A percentile compares a stretch with the other conserved stretches of the same genome.
These are phyloP conservation scores for Erigeron philadelphicus DNA, from an alignment of 140 eudicot genomes.

Conservation along the genomic window DNA sequence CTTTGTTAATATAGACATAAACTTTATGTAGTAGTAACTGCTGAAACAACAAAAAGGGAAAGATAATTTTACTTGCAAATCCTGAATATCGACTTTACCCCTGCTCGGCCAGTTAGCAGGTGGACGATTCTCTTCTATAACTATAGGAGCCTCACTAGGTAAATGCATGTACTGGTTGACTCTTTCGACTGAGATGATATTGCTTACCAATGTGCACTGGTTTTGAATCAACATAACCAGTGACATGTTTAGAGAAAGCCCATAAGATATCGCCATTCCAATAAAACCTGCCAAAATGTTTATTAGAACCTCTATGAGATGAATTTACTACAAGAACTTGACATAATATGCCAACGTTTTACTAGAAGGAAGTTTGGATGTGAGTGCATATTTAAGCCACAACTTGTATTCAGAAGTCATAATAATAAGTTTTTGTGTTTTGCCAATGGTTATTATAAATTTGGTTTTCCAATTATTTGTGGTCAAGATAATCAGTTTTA, in stretches of 20 bases:
- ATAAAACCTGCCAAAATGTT: slow-evolving; percentile 62
- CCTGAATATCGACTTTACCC: slow-evolving; percentile 82
- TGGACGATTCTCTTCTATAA: slow-evolving; percentile 65
- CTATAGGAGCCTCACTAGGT: slow-evolving; percentile 84
- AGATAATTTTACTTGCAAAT: slow-evolving; percentile 53
- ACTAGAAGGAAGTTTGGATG: no score
- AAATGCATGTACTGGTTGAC: slow-evolving; percentile 82
- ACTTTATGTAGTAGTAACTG: neutral
- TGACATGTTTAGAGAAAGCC: slow-evolving; percentile 76
- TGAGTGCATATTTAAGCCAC: no score
- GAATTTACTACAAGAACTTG: neutral
- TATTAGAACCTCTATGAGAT: slow-evolving; percentile 1
- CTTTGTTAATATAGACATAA: slow-evolving; percentile 7
- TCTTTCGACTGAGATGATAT: slow-evolving; percentile 77
- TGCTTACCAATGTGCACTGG: slow-evolving; percentile 78
- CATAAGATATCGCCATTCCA: slow-evolving; percentile 96
- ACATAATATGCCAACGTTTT: neutral
- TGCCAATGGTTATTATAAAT: no score
- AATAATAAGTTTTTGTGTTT: no score
- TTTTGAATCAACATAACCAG: slow-evolving; percentile 71
- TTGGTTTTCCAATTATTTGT: no score
- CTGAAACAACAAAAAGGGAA: slow-evolving; percentile 5
- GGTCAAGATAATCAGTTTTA: no score
- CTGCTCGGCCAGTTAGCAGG: slow-evolving; percentile 60
- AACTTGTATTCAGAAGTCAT: no score